phyloP scores from a whole-genome alignment of 352 stramenopile species.

The Phytopythium litorale region DNA sequence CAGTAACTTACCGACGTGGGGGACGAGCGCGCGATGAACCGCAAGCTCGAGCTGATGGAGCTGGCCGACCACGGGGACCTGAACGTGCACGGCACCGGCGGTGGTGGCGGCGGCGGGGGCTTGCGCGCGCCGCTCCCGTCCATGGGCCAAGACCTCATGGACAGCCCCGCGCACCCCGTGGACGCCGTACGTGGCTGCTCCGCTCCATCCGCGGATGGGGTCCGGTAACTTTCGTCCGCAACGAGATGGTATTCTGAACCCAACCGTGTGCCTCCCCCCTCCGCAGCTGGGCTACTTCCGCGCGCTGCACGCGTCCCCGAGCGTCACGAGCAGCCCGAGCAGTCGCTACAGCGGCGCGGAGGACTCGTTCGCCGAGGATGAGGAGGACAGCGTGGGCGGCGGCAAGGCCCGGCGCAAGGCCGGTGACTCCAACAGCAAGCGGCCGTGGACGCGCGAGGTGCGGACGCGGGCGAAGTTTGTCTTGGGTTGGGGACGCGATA shows the following conservation, averaged over 20 bases:
- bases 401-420: constrained; percentile 44
- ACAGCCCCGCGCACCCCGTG: background rate
- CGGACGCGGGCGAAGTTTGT: background rate
- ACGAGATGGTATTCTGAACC: background rate
- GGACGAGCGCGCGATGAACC: constrained; percentile 42
- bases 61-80: constrained; percentile 18
- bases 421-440: constrained; percentile 79
- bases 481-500: background rate
- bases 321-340: constrained; percentile 18
- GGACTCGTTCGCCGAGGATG: constrained; percentile 66
- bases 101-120: constrained; percentile 1
- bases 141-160: constrained; percentile 36
- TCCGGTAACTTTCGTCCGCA: background rate
- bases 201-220: background rate
- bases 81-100: background rate
- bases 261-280: background rate
- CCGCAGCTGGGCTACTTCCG: constrained; percentile 30
- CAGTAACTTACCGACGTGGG: background rate
- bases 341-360: constrained; percentile 39
- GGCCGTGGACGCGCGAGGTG: constrained; percentile 75
- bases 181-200: background rate
- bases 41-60: constrained; percentile 70
- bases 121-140: constrained; percentile 5
- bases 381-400: constrained; percentile 45
- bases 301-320: constrained; percentile 13